Evolutionary conservation across 441 rosid species (phyloP).

Genomic region (Adansonia grandidieri): DNA sequence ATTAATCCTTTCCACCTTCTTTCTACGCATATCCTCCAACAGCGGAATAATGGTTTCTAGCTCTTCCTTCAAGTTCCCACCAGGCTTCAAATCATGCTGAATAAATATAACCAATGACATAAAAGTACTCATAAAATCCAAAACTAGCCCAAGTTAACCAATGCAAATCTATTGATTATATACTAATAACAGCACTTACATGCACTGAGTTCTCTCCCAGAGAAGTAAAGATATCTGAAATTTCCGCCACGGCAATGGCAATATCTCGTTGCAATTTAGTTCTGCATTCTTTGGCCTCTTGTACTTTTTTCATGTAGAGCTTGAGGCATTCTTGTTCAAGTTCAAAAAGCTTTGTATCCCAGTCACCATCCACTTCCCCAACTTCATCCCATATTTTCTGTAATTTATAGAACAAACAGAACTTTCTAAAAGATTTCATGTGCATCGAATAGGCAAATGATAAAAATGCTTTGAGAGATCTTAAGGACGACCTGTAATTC

Average conservation of each 20-base stretch:
- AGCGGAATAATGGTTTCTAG: constrained; percentile 47
- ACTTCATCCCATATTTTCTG: constrained; percentile 74
- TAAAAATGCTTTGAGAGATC: background rate
- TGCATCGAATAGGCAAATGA: background rate
- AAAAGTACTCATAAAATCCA: background rate
- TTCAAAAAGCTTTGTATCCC: constrained; percentile 58
- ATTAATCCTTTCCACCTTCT: constrained; percentile 57
- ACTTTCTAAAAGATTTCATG: background rate
- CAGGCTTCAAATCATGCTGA: constrained; percentile 51
- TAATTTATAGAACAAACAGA: background rate
- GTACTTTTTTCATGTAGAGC: constrained; percentile 61
- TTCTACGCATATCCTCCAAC: constrained; percentile 62
- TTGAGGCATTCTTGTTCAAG: constrained; percentile 68
- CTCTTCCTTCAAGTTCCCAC: constrained; percentile 62
- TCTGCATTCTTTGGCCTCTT: constrained; percentile 54
- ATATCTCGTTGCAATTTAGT: constrained; percentile 52
- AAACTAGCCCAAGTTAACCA: background rate
- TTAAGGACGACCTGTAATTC: constrained; percentile 58
- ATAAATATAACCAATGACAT: background rate
- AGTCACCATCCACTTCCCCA: constrained; percentile 49
- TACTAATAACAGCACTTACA: constrained; percentile 34
- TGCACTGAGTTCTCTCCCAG: constrained; percentile 60
- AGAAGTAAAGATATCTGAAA: constrained; percentile 66
- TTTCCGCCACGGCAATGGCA: constrained; percentile 62
- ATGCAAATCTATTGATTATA: background rate